Evolutionary conservation across 768 basidiomycete species (phyloP), one percentile per base, ranked within the genome.

Genomic region (Collybia nuda): DNA sequence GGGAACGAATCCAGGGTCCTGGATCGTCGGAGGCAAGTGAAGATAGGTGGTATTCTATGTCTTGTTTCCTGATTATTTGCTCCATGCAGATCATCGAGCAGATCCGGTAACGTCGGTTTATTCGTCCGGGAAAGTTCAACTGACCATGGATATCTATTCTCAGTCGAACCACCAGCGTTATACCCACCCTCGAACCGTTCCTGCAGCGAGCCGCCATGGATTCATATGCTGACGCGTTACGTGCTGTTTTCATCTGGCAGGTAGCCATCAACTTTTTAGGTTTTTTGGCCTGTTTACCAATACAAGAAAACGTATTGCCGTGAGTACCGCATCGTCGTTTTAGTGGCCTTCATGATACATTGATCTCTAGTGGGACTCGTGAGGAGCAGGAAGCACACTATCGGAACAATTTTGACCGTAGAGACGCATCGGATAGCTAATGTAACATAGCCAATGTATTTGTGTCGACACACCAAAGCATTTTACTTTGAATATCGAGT

Each of bases 161-260:
- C 57, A 90, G 88, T 45, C 88, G 88, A 60, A 85, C 82, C 44
- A 82, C 89, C 37, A 79, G 76, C 51, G 80, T 83, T 54, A 93
- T 94, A 72, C 82, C 83, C 54, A 70, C 67, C 41, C 72, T 95
- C 46, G 69, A 81, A 19, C 82, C 84, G 38, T 54, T 64, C 36
- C 61, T 82, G 46, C 78, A 71, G 58, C 67, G 76, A 54, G 82
- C 81, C 44, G 93, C 90, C 6, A 74, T 89, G 48, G 77, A 82
- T 54, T 89, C 89, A 1, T 95, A 93, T 69, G 83, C 83, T 40
- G 80, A 83, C 62, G 88, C 92, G 51, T 73, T 94, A 60, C 84
- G 80, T 61, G 82, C 82, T 56, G 90, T 92, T 52, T 95, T 94
- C 74, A 82, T 91, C 51, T 85, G 84, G 61, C 91, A 93, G 62